These are phyloP conservation scores for Teunomyces atbi DNA, from an alignment of 805 yeast genomes.

Conservation along the genomic window DNA sequence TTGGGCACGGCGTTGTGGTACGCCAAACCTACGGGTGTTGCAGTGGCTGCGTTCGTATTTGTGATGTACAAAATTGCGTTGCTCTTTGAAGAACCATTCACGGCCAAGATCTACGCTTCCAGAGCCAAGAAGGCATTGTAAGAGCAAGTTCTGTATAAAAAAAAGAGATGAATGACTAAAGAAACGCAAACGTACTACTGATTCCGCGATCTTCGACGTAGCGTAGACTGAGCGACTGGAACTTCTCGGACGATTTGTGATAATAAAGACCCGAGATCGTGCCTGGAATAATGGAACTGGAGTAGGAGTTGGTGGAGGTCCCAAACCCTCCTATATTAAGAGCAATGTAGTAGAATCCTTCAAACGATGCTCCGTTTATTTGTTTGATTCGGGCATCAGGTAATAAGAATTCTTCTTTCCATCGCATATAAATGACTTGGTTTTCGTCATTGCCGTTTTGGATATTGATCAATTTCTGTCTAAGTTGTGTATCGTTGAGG, in stretches of 20 bases:
- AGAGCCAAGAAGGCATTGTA: conserved; percentile 40
- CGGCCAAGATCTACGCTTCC: conserved; percentile 84
- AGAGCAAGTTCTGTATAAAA: background rate
- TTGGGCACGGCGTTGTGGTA: conserved; percentile 85
- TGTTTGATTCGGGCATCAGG: conserved; percentile 71
- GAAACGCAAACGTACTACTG: conserved; percentile 24
- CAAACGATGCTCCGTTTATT: conserved; percentile 76
- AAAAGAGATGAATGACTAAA: background rate
- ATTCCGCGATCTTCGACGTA: conserved; percentile 51
- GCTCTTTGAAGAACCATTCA: conserved; percentile 92
- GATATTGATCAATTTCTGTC: conserved; percentile 25
- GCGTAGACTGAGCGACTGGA: conserved; percentile 69
- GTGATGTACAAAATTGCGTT: conserved; percentile 83
- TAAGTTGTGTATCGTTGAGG: conserved; percentile 38
- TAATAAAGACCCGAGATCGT: conserved; percentile 77
- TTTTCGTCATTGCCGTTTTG: conserved; percentile 30
- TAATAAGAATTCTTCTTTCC: conserved; percentile 88
- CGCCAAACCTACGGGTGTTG: conserved; percentile 87
- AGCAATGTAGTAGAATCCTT: conserved; percentile 87
- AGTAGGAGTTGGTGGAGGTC: background rate
- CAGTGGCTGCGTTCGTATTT: conserved; percentile 69
- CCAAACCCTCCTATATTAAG: conserved; percentile 56
- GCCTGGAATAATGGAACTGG: conserved; percentile 48
- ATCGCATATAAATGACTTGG: conserved; percentile 71
- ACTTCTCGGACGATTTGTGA: conserved; percentile 74